These are phyloP conservation scores for Mycotypha africana DNA, from an alignment of 371 early-diverging fungal genomes.

Conservation along the genomic window DNA sequence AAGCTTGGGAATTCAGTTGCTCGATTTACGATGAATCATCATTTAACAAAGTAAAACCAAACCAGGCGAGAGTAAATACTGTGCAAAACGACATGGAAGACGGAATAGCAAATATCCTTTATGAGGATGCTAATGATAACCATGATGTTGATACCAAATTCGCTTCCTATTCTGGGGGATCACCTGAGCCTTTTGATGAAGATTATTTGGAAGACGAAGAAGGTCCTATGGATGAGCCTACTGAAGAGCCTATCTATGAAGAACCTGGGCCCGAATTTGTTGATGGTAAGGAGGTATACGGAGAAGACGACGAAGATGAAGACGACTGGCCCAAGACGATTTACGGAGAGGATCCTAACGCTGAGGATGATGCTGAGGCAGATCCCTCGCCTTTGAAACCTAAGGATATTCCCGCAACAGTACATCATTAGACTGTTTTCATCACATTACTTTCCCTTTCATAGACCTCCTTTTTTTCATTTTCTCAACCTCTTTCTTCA, in stretches of 20 bases:
- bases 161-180: neutral
- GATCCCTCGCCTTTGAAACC: neutral
- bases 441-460: too few species aligned
- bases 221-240: slow-evolving; percentile 2
- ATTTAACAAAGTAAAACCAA: neutral
- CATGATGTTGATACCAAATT: neutral
- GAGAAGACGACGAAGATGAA: slow-evolving; percentile 19
- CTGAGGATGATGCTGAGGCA: slow-evolving; percentile 9
- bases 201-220: slow-evolving; percentile 6
- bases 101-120: neutral
- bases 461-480: too few species aligned
- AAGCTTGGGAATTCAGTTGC: slow-evolving; percentile 12
- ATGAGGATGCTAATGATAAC: neutral
- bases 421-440: neutral
- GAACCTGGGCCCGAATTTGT: slow-evolving; percentile 16
- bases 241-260: slow-evolving; percentile 8
- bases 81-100: neutral
- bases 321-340: slow-evolving; percentile 20
- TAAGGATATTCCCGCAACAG: slow-evolving; percentile 10
- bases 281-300: slow-evolving; percentile 13
- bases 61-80: neutral
- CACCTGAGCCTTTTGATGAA: slow-evolving; percentile 2
- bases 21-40: too few species aligned
- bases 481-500: too few species aligned
- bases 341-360: slow-evolving; percentile 14